A percentile compares a stretch with the other conserved stretches of the same genome.
Evolutionary conservation across 305 asterid species (phyloP).

Genomic region (Lippia alba): DNA sequence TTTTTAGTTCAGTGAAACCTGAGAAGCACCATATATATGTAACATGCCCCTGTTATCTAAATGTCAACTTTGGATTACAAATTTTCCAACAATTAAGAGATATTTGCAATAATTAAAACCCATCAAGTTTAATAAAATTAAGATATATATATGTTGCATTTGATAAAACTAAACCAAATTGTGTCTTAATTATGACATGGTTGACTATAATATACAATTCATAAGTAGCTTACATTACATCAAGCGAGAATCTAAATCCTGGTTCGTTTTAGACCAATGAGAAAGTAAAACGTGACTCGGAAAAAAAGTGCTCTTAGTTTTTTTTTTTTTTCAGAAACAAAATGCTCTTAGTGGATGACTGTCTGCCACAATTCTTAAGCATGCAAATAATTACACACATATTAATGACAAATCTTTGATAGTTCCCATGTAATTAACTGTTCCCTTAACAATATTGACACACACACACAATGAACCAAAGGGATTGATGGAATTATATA

Average conservation of each 20-base stretch:
- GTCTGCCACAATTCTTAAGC: constrained; percentile 22
- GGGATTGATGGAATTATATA: constrained; percentile 27
- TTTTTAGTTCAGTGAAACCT: too few relatives aligned
- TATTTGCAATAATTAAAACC: too few relatives aligned
- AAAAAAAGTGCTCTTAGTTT: constrained; percentile 16
- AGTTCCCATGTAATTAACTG: constrained; percentile 46
- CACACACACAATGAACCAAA: constrained; percentile 14
- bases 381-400: constrained; percentile 38
- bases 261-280: constrained; percentile 26
- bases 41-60: too few relatives aligned
- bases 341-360: constrained; percentile 13
- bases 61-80: too few relatives aligned
- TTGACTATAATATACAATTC: too few relatives aligned
- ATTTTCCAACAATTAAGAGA: too few relatives aligned
- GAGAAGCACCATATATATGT: too few relatives aligned
- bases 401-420: constrained; percentile 46
- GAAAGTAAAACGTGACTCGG: constrained; percentile 31
- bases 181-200: too few relatives aligned
- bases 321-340: too few relatives aligned
- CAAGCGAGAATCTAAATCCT: not conserved
- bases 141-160: too few relatives aligned
- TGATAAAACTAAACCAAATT: too few relatives aligned
- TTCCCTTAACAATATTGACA: constrained; percentile 24
- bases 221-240: not conserved
- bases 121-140: too few relatives aligned